Conservation (phyloP, 257 asterid genomes). For the Nicotiana undulata region DNA sequence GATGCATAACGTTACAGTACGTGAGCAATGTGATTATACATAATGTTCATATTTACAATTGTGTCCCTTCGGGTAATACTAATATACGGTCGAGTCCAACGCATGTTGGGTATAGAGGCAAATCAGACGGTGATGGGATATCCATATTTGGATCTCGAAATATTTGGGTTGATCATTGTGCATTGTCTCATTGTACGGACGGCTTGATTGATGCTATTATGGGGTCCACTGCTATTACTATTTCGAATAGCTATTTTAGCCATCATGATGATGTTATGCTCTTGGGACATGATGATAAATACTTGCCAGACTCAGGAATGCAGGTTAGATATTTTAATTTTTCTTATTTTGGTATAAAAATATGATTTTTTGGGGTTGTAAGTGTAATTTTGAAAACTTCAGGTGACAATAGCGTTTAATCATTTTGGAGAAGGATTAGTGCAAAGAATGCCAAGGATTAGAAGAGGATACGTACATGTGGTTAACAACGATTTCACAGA, state of each 20-base stretch:
- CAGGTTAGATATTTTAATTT: background rate
- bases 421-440: conserved; percentile 15
- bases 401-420: conserved; percentile 19
- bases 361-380: background rate
- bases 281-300: conserved; percentile 9
- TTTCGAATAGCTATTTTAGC: conserved; percentile 15
- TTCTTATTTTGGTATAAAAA: background rate
- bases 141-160: conserved; percentile 13
- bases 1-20: conserved; percentile 17
- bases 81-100: conserved; percentile 12
- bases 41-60: conserved; percentile 16
- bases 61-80: conserved; percentile 17
- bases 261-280: conserved; percentile 24
- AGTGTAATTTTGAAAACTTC: background rate
- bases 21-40: conserved; percentile 19
- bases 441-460: conserved; percentile 16
- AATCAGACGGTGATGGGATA: conserved; percentile 21
- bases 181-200: conserved; percentile 15
- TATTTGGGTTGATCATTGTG: conserved; percentile 21
- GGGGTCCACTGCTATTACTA: conserved; percentile 21
- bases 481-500: conserved; percentile 15
- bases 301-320: conserved; percentile 15
- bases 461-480: conserved; percentile 17
- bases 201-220: conserved; percentile 17
- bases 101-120: conserved; percentile 17